A percentile compares a stretch with the other conserved stretches of the same genome.
These are phyloP conservation scores for Yamadazyma akitaensis DNA, from an alignment of 805 yeast genomes.

Conservation along the genomic window DNA sequence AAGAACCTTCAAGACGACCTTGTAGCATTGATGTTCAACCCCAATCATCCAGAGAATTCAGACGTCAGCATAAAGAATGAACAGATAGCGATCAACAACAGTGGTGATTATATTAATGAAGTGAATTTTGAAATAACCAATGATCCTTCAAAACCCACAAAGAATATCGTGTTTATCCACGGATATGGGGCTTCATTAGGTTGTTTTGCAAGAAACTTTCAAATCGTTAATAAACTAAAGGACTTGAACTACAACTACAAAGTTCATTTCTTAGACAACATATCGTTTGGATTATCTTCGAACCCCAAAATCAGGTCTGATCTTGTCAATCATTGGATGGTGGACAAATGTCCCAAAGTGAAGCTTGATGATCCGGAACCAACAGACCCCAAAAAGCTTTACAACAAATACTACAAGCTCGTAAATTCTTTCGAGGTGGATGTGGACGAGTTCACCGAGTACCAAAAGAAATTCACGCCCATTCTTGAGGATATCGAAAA, in stretches of 20 bases:
- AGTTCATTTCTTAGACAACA: slow-evolving; percentile 48
- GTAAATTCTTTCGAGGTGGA: slow-evolving; percentile 32
- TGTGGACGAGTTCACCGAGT: slow-evolving; percentile 24
- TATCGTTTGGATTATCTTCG: slow-evolving; percentile 52
- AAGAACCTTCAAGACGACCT: slow-evolving; percentile 31
- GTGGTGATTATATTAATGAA: slow-evolving; percentile 32
- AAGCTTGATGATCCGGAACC: slow-evolving; percentile 25
- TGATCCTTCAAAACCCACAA: slow-evolving; percentile 21
- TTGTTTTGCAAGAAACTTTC: slow-evolving; percentile 54
- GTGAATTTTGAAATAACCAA: slow-evolving; percentile 30
- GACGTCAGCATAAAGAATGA: slow-evolving; percentile 18
- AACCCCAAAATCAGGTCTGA: slow-evolving; percentile 34
- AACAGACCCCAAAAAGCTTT: slow-evolving; percentile 24
- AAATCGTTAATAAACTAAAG: slow-evolving; percentile 31
- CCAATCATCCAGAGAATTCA: slow-evolving; percentile 18
- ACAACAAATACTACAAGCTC: slow-evolving; percentile 39
- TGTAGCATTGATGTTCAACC: slow-evolving; percentile 28
- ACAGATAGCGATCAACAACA: slow-evolving; percentile 21
- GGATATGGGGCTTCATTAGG: slow-evolving; percentile 58
- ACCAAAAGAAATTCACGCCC: slow-evolving; percentile 34
- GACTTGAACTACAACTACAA: slow-evolving; percentile 36
- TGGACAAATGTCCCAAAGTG: slow-evolving; percentile 21
- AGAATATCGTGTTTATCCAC: slow-evolving; percentile 50
- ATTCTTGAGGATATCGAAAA: slow-evolving; percentile 47
- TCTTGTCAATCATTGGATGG: slow-evolving; percentile 19